phyloP scores from a whole-genome alignment of 768 basidiomycete genomes.

The Lactarius quietus region DNA sequence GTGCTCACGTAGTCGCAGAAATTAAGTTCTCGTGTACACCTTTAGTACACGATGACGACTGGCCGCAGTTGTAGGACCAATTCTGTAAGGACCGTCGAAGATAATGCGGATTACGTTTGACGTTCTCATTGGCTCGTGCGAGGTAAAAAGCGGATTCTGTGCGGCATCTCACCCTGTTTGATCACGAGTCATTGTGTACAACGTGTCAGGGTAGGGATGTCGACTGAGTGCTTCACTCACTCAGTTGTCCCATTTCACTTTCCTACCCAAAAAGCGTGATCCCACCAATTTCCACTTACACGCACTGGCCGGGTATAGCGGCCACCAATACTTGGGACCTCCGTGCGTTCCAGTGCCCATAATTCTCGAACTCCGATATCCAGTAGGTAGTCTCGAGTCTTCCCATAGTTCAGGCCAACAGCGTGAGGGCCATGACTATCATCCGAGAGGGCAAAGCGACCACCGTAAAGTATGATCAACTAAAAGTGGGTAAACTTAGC shows the following conservation, averaged over 20 bases:
- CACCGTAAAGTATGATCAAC: slow-evolving; percentile 67
- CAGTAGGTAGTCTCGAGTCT: slow-evolving; percentile 60
- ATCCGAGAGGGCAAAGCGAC: slow-evolving; percentile 84
- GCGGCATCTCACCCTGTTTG: background rate
- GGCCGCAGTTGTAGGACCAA: background rate
- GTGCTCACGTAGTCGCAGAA: background rate
- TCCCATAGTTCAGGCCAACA: slow-evolving; percentile 83
- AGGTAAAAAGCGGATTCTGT: slow-evolving; percentile 8
- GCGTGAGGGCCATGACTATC: slow-evolving; percentile 91
- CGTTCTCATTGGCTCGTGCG: slow-evolving; percentile 4
- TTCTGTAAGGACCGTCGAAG: background rate
- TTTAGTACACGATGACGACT: slow-evolving; percentile 10
- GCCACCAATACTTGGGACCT: slow-evolving; percentile 43
- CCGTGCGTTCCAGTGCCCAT: slow-evolving; percentile 53
- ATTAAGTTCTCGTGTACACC: background rate
- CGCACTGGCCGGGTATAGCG: slow-evolving; percentile 43
- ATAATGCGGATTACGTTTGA: slow-evolving; percentile 9
- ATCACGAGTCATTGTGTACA: slow-evolving; percentile 3
- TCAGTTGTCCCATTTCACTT: background rate
- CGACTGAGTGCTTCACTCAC: slow-evolving; percentile 4
- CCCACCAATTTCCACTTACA: slow-evolving; percentile 52
- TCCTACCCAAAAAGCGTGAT: slow-evolving; percentile 54
- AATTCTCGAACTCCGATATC: slow-evolving; percentile 57
- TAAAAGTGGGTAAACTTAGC: slow-evolving; percentile 33
- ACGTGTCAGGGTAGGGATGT: background rate